Percentiles rank a stretch among this genome's conserved stretches.
These are phyloP conservation scores for Arthrobotrys conoides DNA, from an alignment of 2,329 filamentous ascomycete genomes.

Conservation along the genomic window DNA sequence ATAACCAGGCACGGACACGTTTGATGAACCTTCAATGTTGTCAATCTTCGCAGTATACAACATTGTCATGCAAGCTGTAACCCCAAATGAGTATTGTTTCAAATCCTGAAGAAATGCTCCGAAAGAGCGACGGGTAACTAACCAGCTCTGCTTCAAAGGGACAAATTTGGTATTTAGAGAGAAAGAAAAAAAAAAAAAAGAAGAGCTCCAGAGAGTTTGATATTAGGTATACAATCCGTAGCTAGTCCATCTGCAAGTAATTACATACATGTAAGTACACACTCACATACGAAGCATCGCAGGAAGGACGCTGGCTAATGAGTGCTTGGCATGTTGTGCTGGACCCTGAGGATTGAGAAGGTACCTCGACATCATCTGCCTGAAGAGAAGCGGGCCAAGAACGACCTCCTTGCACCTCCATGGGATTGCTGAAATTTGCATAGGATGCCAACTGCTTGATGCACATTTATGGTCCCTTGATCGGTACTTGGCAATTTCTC, in stretches of 20 bases:
- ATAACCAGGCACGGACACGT: background rate
- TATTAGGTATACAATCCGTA: background rate
- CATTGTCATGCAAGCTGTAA: constrained; percentile 12
- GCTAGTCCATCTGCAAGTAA: background rate
- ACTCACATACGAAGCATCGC: background rate
- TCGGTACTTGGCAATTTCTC: constrained; percentile 46
- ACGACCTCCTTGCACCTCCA: constrained; percentile 35
- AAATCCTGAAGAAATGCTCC: constrained; percentile 25
- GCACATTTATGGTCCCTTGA: constrained; percentile 32
- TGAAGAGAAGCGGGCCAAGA: constrained; percentile 34
- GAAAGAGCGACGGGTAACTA: constrained; percentile 10
- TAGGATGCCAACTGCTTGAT: constrained; percentile 45
- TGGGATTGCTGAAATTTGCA: constrained; percentile 44
- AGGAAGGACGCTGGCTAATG: constrained; percentile 30
- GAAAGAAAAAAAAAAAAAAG: too few species aligned
- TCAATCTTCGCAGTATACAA: background rate
- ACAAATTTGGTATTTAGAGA: background rate
- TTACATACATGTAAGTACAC: too few species aligned
- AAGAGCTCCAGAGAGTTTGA: constrained; percentile 41
- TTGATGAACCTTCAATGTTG: background rate
- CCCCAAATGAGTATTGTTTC: constrained; percentile 16
- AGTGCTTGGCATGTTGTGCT: constrained; percentile 45
- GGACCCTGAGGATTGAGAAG: constrained; percentile 52
- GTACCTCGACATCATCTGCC: constrained; percentile 39
- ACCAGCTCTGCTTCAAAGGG: background rate